Conservation (phyloP, 371 early-diverging fungal species). For the Choanephora cucurbitarum region DNA sequence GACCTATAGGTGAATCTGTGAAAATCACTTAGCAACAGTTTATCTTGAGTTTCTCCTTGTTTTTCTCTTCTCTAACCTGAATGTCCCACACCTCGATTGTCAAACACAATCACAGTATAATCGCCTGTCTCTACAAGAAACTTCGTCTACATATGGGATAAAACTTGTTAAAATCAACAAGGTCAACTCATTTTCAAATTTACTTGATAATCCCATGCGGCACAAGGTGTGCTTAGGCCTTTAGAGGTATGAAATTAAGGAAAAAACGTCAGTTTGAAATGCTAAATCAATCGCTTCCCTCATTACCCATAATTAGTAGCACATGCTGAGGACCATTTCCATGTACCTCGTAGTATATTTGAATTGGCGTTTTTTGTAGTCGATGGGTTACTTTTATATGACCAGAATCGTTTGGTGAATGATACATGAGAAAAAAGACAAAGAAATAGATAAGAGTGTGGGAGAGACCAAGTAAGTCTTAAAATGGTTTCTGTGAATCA, state of each 20-base stretch:
- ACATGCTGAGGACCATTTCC: conserved; percentile 68
- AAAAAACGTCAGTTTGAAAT: too few relatives aligned
- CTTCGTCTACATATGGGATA: conserved; percentile 43
- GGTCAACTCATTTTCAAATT: conserved; percentile 24
- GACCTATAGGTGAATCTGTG: conserved; percentile 27
- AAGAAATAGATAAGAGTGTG: too few relatives aligned
- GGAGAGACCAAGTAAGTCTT: too few relatives aligned
- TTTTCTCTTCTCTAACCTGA: too few relatives aligned
- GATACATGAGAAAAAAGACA: too few relatives aligned
- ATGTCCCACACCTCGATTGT: conserved; percentile 78
- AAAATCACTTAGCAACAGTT: neutral
- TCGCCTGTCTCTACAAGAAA: conserved; percentile 59
- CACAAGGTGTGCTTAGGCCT: conserved; percentile 49
- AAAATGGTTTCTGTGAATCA: too few relatives aligned
- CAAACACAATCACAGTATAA: conserved; percentile 76
- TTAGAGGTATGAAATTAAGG: too few relatives aligned
- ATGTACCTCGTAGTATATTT: conserved; percentile 71
- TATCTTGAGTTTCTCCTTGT: conserved; percentile 5
- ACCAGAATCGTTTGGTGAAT: too few relatives aligned
- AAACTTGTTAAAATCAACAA: conserved; percentile 4
- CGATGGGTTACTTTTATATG: conserved; percentile 29
- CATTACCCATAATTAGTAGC: conserved; percentile 64
- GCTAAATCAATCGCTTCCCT: neutral
- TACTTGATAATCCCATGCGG: conserved; percentile 44
- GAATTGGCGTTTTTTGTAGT: conserved; percentile 24